Percentiles rank a stretch among this genome's conserved stretches.
These are phyloP conservation scores for Ceratocystis huliohia DNA, from an alignment of 2,329 filamentous ascomycete species.

Conservation along the genomic window DNA sequence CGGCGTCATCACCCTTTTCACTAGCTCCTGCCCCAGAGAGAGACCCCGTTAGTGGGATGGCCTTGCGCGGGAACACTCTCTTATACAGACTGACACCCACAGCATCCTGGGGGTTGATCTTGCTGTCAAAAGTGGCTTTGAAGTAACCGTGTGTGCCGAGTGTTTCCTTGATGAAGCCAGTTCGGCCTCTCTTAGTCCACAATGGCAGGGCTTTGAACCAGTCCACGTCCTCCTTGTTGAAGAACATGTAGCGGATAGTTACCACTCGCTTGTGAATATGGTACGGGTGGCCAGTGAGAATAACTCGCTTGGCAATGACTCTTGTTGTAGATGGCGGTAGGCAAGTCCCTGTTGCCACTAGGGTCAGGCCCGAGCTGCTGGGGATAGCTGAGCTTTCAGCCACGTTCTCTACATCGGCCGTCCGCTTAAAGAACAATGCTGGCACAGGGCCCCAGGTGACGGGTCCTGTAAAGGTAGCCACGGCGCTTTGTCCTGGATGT, in stretches of 20 bases:
- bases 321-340: constrained; percentile 63
- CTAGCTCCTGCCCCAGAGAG: constrained; percentile 30
- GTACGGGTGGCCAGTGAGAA: constrained; percentile 90
- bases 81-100: constrained; percentile 85
- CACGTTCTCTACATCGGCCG: constrained; percentile 29
- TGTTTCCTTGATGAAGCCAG: constrained; percentile 85
- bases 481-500: constrained; percentile 77
- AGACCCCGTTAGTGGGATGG: constrained; percentile 36
- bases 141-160: constrained; percentile 98
- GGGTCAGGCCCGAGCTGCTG: constrained; percentile 43
- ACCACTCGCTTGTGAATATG: constrained; percentile 98
- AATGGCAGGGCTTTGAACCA: constrained; percentile 97
- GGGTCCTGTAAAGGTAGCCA: constrained; percentile 81
- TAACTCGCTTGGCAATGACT: constrained; percentile 84
- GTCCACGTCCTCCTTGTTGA: constrained; percentile 84
- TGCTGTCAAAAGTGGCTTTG: constrained; percentile 94
- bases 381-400: constrained; percentile 33
- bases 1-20: constrained; percentile 19
- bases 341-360: constrained; percentile 79
- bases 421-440: constrained; percentile 70
- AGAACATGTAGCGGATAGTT: constrained; percentile 99
- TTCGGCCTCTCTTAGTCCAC: constrained; percentile 82
- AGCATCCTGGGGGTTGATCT: constrained; percentile 90
- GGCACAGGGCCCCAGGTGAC: constrained; percentile 89
- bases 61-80: constrained; percentile 65